These are phyloP conservation scores for Dalbergia oliveri DNA, from an alignment of 306 rosid species.

Conservation along the genomic window DNA sequence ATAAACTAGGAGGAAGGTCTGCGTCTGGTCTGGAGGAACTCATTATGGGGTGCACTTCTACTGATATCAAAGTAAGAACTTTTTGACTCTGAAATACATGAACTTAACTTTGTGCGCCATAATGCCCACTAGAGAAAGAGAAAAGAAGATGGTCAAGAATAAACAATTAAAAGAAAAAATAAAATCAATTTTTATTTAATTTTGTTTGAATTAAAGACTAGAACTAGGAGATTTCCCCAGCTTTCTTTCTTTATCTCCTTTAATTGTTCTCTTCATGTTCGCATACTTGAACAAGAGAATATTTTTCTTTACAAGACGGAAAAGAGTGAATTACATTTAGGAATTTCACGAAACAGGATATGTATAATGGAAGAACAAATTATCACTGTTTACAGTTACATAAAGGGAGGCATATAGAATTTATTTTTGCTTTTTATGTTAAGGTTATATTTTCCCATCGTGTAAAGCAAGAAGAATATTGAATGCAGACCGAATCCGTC, in stretches of 20 bases:
- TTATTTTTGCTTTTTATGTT: background rate
- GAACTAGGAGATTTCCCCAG: conserved; percentile 39
- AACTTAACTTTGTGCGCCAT: conserved; percentile 50
- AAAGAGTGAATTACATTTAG: conserved; percentile 29
- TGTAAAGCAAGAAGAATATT: background rate
- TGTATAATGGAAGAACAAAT: background rate
- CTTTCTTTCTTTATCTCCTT: conserved; percentile 59
- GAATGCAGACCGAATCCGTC: conserved; percentile 18
- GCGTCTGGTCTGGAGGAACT: conserved; percentile 98
- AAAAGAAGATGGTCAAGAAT: conserved; percentile 46
- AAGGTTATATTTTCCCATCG: background rate
- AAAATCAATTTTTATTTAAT: conserved; percentile 50
- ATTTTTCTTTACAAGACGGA: conserved; percentile 44
- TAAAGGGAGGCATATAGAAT: background rate
- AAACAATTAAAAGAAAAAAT: conserved; percentile 37
- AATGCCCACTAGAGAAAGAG: conserved; percentile 34
- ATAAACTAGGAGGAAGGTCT: conserved; percentile 84
- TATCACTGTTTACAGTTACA: background rate
- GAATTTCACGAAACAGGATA: background rate
- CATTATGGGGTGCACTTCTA: conserved; percentile 97
- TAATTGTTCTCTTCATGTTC: conserved; percentile 40
- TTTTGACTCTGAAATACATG: conserved; percentile 63
- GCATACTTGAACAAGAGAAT: conserved; percentile 48
- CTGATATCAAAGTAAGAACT: conserved; percentile 62
- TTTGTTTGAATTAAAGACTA: conserved; percentile 65